A percentile compares a stretch with the other conserved stretches of the same genome.
Conservation (phyloP, 1,284 basidiomycete species). For the Anthracocystis panici-leucophaei region DNA sequence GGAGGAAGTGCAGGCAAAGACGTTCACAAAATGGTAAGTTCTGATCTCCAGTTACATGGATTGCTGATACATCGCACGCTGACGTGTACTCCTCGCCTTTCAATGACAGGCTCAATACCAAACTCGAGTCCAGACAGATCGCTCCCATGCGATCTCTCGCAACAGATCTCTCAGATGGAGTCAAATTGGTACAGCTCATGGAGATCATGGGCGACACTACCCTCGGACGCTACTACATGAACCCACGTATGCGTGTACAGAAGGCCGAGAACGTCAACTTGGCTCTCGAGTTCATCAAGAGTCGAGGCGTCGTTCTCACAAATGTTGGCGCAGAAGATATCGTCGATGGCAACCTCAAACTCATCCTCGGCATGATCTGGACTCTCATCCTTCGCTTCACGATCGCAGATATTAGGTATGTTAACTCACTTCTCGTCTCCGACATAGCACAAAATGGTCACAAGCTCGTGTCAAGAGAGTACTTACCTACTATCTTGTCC, state of each 20-base stretch:
- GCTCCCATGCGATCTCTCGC: constrained; percentile 91
- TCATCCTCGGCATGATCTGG: constrained; percentile 99
- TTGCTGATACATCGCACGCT: background rate
- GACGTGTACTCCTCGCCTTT: background rate
- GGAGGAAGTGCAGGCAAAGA: constrained; percentile 67
- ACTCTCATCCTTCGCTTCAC: constrained; percentile 89
- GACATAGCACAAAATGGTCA: no score
- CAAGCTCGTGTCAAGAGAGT: background rate
- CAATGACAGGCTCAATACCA: constrained; percentile 86
- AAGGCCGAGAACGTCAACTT: constrained; percentile 98
- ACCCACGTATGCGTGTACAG: constrained; percentile 90
- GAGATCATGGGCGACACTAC: constrained; percentile 79
- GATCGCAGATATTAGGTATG: constrained; percentile 86
- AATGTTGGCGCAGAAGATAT: constrained; percentile 98
- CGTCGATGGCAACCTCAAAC: constrained; percentile 95
- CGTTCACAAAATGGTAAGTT: constrained; percentile 66
- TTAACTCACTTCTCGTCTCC: background rate
- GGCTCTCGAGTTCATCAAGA: constrained; percentile 93
- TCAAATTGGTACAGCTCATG: constrained; percentile 81
- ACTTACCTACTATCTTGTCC: background rate
- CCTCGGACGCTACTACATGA: constrained; percentile 89
- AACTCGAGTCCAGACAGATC: constrained; percentile 85
- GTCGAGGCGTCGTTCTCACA: constrained; percentile 92
- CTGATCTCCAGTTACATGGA: no score
- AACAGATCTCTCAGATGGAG: constrained; percentile 91